Percentiles rank a stretch among this genome's conserved stretches.
Conservation (phyloP, 2,329 filamentous ascomycete species). For the Fusarium sp. region DNA sequence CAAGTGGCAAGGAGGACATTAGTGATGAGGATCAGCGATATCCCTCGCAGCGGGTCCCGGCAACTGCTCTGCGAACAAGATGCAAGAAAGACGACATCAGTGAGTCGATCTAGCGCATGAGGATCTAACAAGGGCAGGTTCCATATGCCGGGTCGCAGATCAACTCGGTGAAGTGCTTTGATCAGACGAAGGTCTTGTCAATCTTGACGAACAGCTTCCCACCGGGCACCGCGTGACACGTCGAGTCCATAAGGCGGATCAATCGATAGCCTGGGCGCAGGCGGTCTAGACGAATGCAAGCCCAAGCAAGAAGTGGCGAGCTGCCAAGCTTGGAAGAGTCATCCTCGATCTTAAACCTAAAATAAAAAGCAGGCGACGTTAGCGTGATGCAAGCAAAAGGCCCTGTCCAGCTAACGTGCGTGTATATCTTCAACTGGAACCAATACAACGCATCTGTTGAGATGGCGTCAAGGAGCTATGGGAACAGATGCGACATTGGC, state of each 20-base stretch:
- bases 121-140: neutral
- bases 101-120: neutral
- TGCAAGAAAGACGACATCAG: neutral
- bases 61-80: neutral
- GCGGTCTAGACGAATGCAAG: slow-evolving; percentile 70
- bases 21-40: neutral
- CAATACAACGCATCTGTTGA: neutral
- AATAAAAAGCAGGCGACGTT: slow-evolving; percentile 44
- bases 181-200: slow-evolving; percentile 58
- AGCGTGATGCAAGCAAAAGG: slow-evolving; percentile 31
- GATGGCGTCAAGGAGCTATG: neutral
- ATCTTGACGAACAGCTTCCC: slow-evolving; percentile 66
- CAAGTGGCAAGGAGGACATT: neutral
- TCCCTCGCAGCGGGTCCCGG: neutral
- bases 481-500: neutral
- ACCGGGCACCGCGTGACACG: slow-evolving; percentile 58
- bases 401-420: slow-evolving; percentile 10
- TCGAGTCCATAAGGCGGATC: slow-evolving; percentile 61
- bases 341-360: slow-evolving; percentile 68
- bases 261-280: slow-evolving; percentile 68
- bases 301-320: slow-evolving; percentile 62
- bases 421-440: slow-evolving; percentile 5
- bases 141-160: neutral
- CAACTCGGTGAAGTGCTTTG: neutral
- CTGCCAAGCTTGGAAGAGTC: slow-evolving; percentile 54